These are phyloP conservation scores for Fusarium decemcellulare DNA, from an alignment of 2,329 filamentous ascomycete species.

Conservation along the genomic window DNA sequence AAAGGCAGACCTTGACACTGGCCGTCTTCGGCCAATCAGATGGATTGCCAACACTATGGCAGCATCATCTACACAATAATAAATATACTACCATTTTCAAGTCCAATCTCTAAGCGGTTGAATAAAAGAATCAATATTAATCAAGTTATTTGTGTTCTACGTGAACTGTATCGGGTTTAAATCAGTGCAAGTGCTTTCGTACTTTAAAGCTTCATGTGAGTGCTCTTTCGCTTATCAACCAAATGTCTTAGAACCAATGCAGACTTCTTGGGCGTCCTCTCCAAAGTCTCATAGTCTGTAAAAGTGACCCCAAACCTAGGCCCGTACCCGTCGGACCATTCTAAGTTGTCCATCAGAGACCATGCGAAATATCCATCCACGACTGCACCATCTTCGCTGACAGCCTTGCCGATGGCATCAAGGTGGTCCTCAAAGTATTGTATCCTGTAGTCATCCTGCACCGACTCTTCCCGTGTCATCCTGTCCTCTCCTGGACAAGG, in stretches of 20 bases:
- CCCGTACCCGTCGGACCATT: conserved; percentile 34
- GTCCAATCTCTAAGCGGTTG: too few relatives aligned
- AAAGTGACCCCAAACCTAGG: conserved; percentile 32
- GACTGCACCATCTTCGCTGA: conserved; percentile 21
- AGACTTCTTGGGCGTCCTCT: conserved; percentile 35
- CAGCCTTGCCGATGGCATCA: conserved; percentile 49
- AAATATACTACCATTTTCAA: too few relatives aligned
- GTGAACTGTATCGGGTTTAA: too few relatives aligned
- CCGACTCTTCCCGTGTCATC: conserved; percentile 48
- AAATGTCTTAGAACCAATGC: conserved; percentile 11
- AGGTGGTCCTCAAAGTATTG: conserved; percentile 56
- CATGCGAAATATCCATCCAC: conserved; percentile 35
- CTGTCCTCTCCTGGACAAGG: conserved; percentile 31
- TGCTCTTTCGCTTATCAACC: conserved; percentile 1
- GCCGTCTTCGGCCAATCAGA: too few relatives aligned
- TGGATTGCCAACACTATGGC: too few relatives aligned
- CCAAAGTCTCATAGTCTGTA: conserved; percentile 33
- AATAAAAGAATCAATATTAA: too few relatives aligned
- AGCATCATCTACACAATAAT: too few relatives aligned
- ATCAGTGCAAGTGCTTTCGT: too few relatives aligned
- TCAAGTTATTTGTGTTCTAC: too few relatives aligned
- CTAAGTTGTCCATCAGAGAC: conserved; percentile 39
- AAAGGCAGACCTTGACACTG: too few relatives aligned
- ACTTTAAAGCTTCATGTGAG: background rate
- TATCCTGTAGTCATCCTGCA: conserved; percentile 54